A percentile compares a stretch with the other conserved stretches of the same genome.
Evolutionary conservation across 441 rosid genomes (phyloP).

Genomic region (Gossypium laxum): DNA sequence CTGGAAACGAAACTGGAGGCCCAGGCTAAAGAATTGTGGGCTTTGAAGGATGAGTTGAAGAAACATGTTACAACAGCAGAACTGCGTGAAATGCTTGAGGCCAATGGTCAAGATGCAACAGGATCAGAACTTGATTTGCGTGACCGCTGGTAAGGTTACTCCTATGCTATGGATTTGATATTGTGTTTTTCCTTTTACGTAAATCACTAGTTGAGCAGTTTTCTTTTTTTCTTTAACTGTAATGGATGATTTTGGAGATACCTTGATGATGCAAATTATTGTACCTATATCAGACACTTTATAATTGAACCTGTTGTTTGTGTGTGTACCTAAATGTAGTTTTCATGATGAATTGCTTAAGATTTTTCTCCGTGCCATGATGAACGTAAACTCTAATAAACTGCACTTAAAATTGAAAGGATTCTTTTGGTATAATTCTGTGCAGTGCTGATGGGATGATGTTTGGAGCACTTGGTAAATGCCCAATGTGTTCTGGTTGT

Average conservation of each 20-base stretch:
- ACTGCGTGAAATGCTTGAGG: conserved; percentile 73
- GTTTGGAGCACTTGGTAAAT: conserved; percentile 72
- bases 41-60: conserved; percentile 74
- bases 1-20: conserved; percentile 55
- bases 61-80: conserved; percentile 60
- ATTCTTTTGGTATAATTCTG: conserved; percentile 19
- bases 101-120: conserved; percentile 62
- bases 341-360: background rate
- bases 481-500: conserved; percentile 64
- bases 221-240: background rate
- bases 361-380: background rate
- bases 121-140: conserved; percentile 86
- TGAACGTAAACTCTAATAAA: conserved; percentile 2
- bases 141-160: conserved; percentile 57
- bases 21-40: conserved; percentile 77
- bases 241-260: background rate
- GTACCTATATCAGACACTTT: background rate
- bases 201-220: background rate
- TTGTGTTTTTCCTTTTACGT: background rate
- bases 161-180: background rate
- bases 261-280: background rate
- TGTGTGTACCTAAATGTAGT: background rate
- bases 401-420: conserved; percentile 3
- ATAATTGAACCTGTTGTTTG: conserved; percentile 4
- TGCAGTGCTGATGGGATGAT: conserved; percentile 91